phyloP scores from a whole-genome alignment of 352 stramenopile species.

The Phytopythium helicoides region DNA sequence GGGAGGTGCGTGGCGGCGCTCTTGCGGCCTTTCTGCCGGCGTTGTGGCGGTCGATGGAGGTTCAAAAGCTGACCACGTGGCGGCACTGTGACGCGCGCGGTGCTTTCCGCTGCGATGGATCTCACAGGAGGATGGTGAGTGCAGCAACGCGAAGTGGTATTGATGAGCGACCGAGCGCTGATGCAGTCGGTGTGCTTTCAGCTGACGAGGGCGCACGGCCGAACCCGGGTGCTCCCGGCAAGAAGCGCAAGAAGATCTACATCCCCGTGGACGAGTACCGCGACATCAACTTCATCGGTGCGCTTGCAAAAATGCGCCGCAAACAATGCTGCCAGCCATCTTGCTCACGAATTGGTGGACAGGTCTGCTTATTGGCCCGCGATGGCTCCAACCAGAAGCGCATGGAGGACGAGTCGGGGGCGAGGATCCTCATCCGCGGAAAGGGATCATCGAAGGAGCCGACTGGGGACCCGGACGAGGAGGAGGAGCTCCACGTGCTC shows the following conservation, averaged over 20 bases:
- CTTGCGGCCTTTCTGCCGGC: too few relatives aligned
- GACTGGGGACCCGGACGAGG: conserved; percentile 79
- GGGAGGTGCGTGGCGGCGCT: conserved; percentile 82
- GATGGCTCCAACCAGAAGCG: conserved; percentile 91
- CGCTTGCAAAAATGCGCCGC: too few relatives aligned
- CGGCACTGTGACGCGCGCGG: too few relatives aligned
- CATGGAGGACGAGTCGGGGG: conserved; percentile 90
- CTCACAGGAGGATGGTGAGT: conserved; percentile 44
- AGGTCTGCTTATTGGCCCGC: conserved; percentile 86
- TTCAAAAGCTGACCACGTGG: too few relatives aligned
- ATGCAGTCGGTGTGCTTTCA: conserved; percentile 5
- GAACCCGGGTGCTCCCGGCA: conserved; percentile 35
- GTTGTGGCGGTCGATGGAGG: too few relatives aligned
- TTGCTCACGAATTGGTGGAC: neutral
- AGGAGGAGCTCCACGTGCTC: conserved; percentile 88
- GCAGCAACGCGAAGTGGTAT: neutral
- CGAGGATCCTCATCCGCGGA: conserved; percentile 90
- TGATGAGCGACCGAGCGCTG: conserved; percentile 2
- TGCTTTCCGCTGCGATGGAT: conserved; percentile 5
- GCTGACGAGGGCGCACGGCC: conserved; percentile 35
- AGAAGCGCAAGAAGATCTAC: conserved; percentile 91
- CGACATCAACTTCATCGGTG: conserved; percentile 93
- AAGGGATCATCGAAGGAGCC: conserved; percentile 85
- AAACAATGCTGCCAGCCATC: neutral
- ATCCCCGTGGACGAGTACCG: conserved; percentile 90